phyloP scores from a whole-genome alignment of 495 filamentous ascomycete species.

The Xylaria nigripes region DNA sequence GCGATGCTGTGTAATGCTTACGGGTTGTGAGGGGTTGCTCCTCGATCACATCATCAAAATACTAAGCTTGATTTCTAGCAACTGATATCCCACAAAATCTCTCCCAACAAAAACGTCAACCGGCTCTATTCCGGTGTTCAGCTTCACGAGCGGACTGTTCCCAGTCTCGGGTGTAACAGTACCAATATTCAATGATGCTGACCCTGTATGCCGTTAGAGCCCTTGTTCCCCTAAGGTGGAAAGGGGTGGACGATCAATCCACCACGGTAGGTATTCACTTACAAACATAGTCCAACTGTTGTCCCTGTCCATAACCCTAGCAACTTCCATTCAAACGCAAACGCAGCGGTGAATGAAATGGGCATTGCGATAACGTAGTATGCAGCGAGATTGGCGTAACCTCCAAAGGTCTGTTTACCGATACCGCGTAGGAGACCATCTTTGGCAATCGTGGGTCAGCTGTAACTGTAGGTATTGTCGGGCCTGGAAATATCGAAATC shows the following conservation, averaged over 20 bases:
- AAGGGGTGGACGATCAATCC: background rate
- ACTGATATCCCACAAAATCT: background rate
- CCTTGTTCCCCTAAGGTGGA: background rate
- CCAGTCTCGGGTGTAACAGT: conserved; percentile 62
- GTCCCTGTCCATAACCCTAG: conserved; percentile 78
- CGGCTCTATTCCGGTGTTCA: conserved; percentile 53
- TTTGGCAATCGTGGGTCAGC: conserved; percentile 28
- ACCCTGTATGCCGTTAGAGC: conserved; percentile 40
- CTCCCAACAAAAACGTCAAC: conserved; percentile 27
- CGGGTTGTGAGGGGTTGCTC: background rate
- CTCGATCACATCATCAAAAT: background rate
- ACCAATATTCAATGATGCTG: conserved; percentile 55
- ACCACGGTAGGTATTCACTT: too few species aligned
- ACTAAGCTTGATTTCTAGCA: background rate
- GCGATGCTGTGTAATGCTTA: conserved; percentile 2
- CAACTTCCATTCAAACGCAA: conserved; percentile 64
- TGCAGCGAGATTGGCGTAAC: conserved; percentile 73
- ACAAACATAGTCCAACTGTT: conserved; percentile 56
- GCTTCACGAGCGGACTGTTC: conserved; percentile 67
- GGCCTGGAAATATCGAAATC: background rate
- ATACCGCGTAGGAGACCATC: conserved; percentile 79
- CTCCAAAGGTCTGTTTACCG: conserved; percentile 78
- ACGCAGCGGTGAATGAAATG: conserved; percentile 67
- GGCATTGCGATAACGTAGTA: conserved; percentile 86
- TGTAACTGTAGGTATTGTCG: background rate